These are phyloP conservation scores for Veloporphyrellus conicus DNA, from an alignment of 1,284 basidiomycete genomes.

Conservation along the genomic window DNA sequence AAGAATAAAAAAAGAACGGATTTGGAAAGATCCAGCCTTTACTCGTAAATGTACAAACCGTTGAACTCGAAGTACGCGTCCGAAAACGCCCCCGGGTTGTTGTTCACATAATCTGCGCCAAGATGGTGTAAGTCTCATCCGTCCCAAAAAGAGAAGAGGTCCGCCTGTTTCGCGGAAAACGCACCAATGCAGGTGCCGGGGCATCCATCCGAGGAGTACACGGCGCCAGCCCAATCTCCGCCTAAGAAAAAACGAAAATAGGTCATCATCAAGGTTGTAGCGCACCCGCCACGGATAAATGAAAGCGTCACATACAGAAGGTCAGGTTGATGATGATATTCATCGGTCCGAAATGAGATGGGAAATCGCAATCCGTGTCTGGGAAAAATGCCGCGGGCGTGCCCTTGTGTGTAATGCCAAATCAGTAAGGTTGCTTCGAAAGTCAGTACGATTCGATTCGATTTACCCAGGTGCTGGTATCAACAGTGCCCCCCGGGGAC, in stretches of 20 bases:
- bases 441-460: too few relatives aligned
- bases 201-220: constrained; percentile 31
- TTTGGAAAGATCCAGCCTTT: background rate
- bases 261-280: background rate
- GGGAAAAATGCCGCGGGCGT: constrained; percentile 22
- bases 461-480: constrained; percentile 20
- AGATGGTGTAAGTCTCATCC: background rate
- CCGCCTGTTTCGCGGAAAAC: constrained; percentile 2
- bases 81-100: constrained; percentile 15
- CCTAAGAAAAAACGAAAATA: constrained; percentile 20
- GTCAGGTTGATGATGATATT: constrained; percentile 25
- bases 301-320: constrained; percentile 24
- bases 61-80: constrained; percentile 30
- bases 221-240: constrained; percentile 41
- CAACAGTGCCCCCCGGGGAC: constrained; percentile 4
- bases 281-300: background rate
- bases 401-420: too few relatives aligned
- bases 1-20: background rate
- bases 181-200: constrained; percentile 34
- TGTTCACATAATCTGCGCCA: constrained; percentile 15
- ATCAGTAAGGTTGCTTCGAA: too few relatives aligned
- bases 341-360: constrained; percentile 20
- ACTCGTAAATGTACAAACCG: constrained; percentile 21
- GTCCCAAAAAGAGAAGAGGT: background rate
- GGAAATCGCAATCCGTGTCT: constrained; percentile 16